Evolutionary conservation across 148 eudicot species (phyloP), one percentile per base, ranked within the genome.

Genomic region (Mesembryanthemum crystallinum): DNA sequence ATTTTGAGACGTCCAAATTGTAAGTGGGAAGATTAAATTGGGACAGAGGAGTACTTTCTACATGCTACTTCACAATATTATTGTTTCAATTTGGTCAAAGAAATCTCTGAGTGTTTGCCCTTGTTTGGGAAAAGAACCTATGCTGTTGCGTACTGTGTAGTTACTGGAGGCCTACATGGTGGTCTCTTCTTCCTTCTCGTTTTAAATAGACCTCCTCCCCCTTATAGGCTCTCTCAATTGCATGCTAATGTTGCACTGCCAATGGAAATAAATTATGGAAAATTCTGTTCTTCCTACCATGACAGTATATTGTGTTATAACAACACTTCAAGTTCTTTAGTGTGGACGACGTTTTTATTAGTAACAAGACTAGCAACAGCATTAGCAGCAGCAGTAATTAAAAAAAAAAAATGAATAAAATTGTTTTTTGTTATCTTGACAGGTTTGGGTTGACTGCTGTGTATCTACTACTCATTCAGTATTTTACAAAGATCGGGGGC

Each of bases 401-500:
- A 54, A 18, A 21, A 54, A 3, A 21, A 54, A n/a, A n/a, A n/a
- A n/a, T n/a, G 18, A 23, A 20, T 54, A 17, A 54, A 67, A 11
- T 23, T 35, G 7, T 42, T 69, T 71, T 72, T 77, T 18, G 78
- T 24, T n/a, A n/a, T 5, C 27, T 69, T 68, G 32, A 67, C 86
- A 95, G 98, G 87, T 95, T 92, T 86, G 81, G 79, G 81, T 80
- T 92, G 76, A 95, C 98, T 5, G 96, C 89, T 30, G 85, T 83
- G 42, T 95, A 95, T 87, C 90, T 95, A 45, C 79, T 92, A 55
- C 54, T 87, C 30, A 89, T 95, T 71, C 98, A 92, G 77, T 95
- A 90, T 85, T 90, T 92, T 73, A 92, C 91, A n/a, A 88, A 76
- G 77, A 79, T 88, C 69, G 96, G 98, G 62, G 98, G 96, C 9